Evolutionary conservation across 208 protist genomes (phyloP), one percentile per base, ranked within the genome.

Genomic region (Leishmania gerbilli): DNA sequence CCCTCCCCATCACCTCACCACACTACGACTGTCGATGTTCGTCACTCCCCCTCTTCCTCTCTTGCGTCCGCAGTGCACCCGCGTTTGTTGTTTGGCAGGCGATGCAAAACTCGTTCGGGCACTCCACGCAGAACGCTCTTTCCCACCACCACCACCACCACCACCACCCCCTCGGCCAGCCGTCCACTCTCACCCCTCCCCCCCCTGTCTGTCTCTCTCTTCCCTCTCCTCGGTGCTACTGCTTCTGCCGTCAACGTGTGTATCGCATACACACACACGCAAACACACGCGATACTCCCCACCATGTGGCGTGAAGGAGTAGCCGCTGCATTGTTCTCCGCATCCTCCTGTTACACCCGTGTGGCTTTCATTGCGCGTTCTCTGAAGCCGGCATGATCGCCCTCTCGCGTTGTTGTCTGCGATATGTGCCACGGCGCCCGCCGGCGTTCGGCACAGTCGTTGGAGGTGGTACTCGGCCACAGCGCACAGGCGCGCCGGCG

Each of bases 371-470:
- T 42, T n/a, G 53, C 27, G 19, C 51, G 62, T 9, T 62, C 24
- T 17, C 31, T 56, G n/a, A 45, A 19, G 15, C 34, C 40, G 13
- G 17, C 72, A 76, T 76, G 72, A 40, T 76, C 72, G 15, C 51
- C 51, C 49, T 76, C 27, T 76, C 72, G n/a, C 72, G 51, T 27
- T 76, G 72, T 62, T 56, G 51, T 11, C 51, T 76, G 47, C 72
- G 72, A 62, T 76, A 58, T 47, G 72, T 47, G 31, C 34, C 72
- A 58, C 72, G 72, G 53, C 72, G 72, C 17, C 47, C 72, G 19
- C 34, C 72, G 31, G 27, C 19, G 31, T 47, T 76, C 31, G 72
- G 72, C 15, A 7, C 34, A 58, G 74, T 64, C 9, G 74, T 67
- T 42, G 72, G 72, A 27, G 31, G 51, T 31, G 31, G 51, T 27